phyloP scores from a whole-genome alignment of 208 protist genomes.

The Wallacemonas sp. region DNA sequence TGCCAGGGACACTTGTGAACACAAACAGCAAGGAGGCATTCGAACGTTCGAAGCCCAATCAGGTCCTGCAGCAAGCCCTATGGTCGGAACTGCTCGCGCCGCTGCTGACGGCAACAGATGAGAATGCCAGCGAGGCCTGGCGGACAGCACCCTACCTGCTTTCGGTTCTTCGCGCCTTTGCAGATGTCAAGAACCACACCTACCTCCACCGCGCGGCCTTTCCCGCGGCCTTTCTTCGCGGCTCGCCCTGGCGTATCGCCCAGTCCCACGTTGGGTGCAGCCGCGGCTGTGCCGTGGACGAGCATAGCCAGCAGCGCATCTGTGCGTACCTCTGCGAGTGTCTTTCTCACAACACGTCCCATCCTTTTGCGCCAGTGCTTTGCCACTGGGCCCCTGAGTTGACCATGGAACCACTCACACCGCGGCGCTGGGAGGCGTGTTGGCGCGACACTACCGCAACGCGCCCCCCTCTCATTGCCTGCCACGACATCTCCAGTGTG shows the following conservation, averaged over 20 bases:
- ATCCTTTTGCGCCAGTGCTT: slow-evolving; percentile 47
- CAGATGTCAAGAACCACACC: slow-evolving; percentile 95
- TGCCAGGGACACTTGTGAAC: slow-evolving; percentile 34
- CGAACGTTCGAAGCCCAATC: slow-evolving; percentile 8
- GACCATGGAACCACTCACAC: neutral
- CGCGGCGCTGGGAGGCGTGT: slow-evolving; percentile 12
- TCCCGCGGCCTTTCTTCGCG: slow-evolving; percentile 66
- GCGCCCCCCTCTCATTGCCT: slow-evolving; percentile 23
- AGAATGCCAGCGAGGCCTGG: slow-evolving; percentile 34
- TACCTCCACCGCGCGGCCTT: slow-evolving; percentile 95
- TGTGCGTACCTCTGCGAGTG: slow-evolving; percentile 25
- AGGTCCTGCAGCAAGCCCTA: slow-evolving; percentile 20
- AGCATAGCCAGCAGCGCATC: slow-evolving; percentile 11
- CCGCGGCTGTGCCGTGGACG: neutral
- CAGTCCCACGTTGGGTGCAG: slow-evolving; percentile 2
- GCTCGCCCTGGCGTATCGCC: slow-evolving; percentile 19
- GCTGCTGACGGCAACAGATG: slow-evolving; percentile 10
- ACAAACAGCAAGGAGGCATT: slow-evolving; percentile 36
- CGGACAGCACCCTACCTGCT: slow-evolving; percentile 37
- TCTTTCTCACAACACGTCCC: slow-evolving; percentile 29
- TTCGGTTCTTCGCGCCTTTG: slow-evolving; percentile 90
- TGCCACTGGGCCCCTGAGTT: neutral
- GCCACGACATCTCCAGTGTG: slow-evolving; percentile 41
- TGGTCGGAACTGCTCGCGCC: slow-evolving; percentile 26
- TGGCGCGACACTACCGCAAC: neutral